Conservation (phyloP, 371 early-diverging fungal genomes). For the Apophysomyces elegans region DNA sequence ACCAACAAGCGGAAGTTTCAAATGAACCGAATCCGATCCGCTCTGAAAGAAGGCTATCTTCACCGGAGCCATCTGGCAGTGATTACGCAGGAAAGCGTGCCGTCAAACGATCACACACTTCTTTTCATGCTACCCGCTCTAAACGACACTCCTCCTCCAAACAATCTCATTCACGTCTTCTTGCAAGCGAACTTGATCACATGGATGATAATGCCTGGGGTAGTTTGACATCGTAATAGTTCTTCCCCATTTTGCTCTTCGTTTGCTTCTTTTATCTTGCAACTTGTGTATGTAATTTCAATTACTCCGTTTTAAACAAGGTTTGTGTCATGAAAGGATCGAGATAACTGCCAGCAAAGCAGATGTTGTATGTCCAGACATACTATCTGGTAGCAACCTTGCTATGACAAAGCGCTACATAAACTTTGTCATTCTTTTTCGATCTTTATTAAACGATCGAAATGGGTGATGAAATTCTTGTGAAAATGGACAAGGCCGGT, state of each 20-base stretch:
- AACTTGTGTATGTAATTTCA: neutral
- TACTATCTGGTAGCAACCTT: too few species aligned
- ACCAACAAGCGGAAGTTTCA: neutral
- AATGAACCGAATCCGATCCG: neutral
- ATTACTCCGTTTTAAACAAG: too few species aligned
- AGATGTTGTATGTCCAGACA: too few species aligned
- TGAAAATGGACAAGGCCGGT: too few species aligned
- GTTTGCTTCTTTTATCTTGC: neutral
- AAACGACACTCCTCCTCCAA: neutral
- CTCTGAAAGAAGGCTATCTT: neutral
- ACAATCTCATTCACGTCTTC: neutral
- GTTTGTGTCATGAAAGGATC: too few species aligned
- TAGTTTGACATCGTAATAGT: constrained; percentile 15
- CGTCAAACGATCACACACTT: neutral
- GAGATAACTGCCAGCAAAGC: too few species aligned
- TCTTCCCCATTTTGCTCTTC: neutral
- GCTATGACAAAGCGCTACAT: too few species aligned
- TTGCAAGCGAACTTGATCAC: constrained; percentile 16
- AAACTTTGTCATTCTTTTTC: too few species aligned
- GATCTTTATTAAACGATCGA: too few species aligned
- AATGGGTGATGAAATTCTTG: too few species aligned
- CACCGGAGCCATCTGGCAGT: neutral
- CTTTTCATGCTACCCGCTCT: neutral
- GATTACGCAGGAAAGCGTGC: neutral
- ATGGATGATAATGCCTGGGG: constrained; percentile 26